Evolutionary conservation across 257 asterid genomes (phyloP), one percentile per base, ranked within the genome.

Genomic region (Petunia secreta): DNA sequence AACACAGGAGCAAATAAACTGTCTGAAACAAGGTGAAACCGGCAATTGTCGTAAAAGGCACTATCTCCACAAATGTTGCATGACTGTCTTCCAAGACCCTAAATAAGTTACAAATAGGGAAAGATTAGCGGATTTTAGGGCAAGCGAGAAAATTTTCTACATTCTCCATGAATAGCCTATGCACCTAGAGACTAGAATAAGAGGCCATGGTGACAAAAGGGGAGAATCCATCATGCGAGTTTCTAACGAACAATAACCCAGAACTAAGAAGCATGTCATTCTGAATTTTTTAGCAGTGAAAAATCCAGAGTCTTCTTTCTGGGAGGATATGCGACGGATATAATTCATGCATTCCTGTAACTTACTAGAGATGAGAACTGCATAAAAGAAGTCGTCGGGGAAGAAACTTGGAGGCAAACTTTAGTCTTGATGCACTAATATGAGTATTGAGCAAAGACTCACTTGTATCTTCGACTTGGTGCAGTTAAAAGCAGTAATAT

Each of bases 401-500:
- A 14, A 55, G 25, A 55, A 55, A 55, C 0, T 55, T 15, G 62
- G 62, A 1, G 1, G 4, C 15, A 7, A 14, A 55, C 62, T 55
- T 13, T 55, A 25, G 34, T 4, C 34, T 25, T 4, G 8, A 55
- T 0, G 62, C 34, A 55, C 62, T 55, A 55, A 0, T 55, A 55
- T 1, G 34, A 1, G 0, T 55, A 55, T 14, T 55, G 11, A 8
- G 50, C 13, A 44, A 48, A 44, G 44, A 66, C 89, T 73, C 87
- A 92, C 99, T 86, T 95, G 87, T 92, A 92, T 92, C 97, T 86
- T 82, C 99, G 92, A 79, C 96, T 92, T 41, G 98, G 98, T 84
- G 96, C 93, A 38, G 98, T 93, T 81, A 93, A 93, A 50, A 95
- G 95, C 85, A 87, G 80, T 55, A 95, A 84, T 46, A 95, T 95